These are phyloP conservation scores for Styphnolobium japonicum DNA, from an alignment of 306 rosid genomes.

Conservation along the genomic window DNA sequence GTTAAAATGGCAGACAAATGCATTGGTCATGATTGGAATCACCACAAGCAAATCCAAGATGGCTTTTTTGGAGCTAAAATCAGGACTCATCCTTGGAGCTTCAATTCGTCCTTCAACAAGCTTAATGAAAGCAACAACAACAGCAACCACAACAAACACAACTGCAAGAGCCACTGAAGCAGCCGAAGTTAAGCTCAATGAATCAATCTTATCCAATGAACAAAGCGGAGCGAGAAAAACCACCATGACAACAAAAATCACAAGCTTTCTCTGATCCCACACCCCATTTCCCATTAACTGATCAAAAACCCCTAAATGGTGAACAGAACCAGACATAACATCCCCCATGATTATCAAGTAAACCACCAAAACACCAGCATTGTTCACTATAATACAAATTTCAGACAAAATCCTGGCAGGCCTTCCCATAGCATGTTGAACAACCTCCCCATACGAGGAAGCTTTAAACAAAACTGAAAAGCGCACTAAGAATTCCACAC, in stretches of 20 bases:
- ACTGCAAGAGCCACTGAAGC: slow-evolving; percentile 93
- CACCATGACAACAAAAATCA: slow-evolving; percentile 63
- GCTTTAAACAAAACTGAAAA: slow-evolving; percentile 71
- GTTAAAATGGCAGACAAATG: slow-evolving; percentile 85
- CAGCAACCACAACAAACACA: slow-evolving; percentile 73
- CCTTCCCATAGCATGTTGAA: slow-evolving; percentile 73
- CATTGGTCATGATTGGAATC: slow-evolving; percentile 92
- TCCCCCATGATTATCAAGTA: slow-evolving; percentile 97
- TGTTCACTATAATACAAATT: slow-evolving; percentile 73
- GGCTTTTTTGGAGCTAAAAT: slow-evolving; percentile 65
- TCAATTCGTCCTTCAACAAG: slow-evolving; percentile 61
- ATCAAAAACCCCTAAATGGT: slow-evolving; percentile 85
- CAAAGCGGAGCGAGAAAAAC: slow-evolving; percentile 89
- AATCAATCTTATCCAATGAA: slow-evolving; percentile 84
- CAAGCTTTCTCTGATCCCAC: slow-evolving; percentile 92
- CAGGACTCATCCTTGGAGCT: slow-evolving; percentile 77
- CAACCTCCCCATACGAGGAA: slow-evolving; percentile 82
- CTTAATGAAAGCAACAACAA: slow-evolving; percentile 61
- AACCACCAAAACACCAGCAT: slow-evolving; percentile 83
- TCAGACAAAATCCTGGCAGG: slow-evolving; percentile 74
- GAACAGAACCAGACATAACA: slow-evolving; percentile 93
- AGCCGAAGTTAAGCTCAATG: slow-evolving; percentile 92
- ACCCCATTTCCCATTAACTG: slow-evolving; percentile 80
- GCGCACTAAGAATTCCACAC: slow-evolving; percentile 70
- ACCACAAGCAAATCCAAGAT: slow-evolving; percentile 93